Evolutionary conservation across 768 basidiomycete genomes (phyloP).

Genomic region (Astraeus odoratus): DNA sequence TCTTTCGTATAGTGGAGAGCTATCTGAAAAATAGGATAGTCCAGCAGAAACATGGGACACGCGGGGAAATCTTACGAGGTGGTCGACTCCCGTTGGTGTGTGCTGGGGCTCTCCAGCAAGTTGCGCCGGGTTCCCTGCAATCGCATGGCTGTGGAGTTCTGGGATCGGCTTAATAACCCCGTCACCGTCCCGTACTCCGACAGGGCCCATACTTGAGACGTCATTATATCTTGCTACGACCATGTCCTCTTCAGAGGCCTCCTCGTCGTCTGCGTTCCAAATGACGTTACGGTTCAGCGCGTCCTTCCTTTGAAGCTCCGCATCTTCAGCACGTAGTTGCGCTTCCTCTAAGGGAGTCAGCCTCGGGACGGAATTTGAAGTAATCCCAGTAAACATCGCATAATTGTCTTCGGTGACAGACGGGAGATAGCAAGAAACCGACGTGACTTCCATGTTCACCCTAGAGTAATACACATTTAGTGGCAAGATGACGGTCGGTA

Average conservation of each 20-base stretch:
- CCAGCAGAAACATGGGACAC: neutral
- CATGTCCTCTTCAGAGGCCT: conserved; percentile 24
- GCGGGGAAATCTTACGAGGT: conserved; percentile 39
- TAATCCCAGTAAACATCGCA: conserved; percentile 46
- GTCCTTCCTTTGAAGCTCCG: conserved; percentile 54
- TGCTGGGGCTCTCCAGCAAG: conserved; percentile 46
- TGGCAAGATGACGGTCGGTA: neutral
- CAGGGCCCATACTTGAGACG: conserved; percentile 28
- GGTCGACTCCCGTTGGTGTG: conserved; percentile 47
- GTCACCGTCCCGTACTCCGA: conserved; percentile 51
- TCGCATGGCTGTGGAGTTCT: conserved; percentile 12
- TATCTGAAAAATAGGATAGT: conserved; percentile 10
- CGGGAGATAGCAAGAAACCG: conserved; percentile 69
- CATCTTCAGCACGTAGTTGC: conserved; percentile 43
- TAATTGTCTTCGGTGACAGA: conserved; percentile 52
- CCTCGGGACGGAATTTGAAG: conserved; percentile 26
- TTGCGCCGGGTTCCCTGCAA: conserved; percentile 15
- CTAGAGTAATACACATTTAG: conserved; percentile 29
- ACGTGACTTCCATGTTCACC: conserved; percentile 64
- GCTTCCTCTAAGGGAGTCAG: conserved; percentile 58
- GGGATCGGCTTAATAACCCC: conserved; percentile 47
- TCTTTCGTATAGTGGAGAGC: conserved; percentile 33
- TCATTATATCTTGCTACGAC: conserved; percentile 17
- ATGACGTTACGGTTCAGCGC: conserved; percentile 55
- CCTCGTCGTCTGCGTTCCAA: conserved; percentile 62